Percentiles rank a stretch among this genome's conserved stretches.
Conservation (phyloP, 306 rosid genomes). For the Cucumis cinereus region DNA sequence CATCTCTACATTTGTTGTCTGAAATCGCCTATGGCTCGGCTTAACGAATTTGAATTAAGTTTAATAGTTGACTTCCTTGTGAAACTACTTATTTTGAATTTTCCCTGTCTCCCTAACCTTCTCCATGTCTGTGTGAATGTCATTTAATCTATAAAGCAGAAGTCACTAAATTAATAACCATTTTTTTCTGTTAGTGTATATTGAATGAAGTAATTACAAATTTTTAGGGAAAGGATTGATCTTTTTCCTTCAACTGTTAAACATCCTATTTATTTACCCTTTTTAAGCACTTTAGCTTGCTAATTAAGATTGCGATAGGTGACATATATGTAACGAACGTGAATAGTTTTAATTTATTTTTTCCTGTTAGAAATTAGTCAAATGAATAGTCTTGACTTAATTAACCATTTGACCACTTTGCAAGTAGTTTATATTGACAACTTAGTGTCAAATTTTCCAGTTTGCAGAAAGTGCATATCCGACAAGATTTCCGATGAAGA, state of each 20-base stretch:
- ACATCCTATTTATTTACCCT: not conserved
- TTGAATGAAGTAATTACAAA: not conserved
- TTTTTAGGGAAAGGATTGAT: not conserved
- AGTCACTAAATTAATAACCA: not conserved
- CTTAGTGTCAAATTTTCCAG: constrained; percentile 23
- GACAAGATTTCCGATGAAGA: constrained; percentile 48
- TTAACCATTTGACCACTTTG: not conserved
- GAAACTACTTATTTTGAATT: not conserved
- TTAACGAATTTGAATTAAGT: not conserved
- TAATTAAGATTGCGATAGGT: not conserved
- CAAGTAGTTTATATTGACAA: not conserved
- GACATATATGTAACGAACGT: not conserved
- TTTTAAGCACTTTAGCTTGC: not conserved
- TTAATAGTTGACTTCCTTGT: not conserved
- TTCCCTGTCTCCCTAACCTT: not conserved
- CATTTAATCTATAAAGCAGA: not conserved
- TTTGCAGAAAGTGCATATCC: constrained; percentile 84
- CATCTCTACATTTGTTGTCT: not conserved
- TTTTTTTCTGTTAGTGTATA: not conserved
- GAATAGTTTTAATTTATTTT: not conserved
- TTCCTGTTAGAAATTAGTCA: not conserved
- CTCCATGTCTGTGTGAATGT: not conserved
- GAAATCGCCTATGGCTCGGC: not conserved
- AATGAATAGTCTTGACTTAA: not conserved
- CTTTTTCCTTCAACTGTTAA: not conserved